Evolutionary conservation across 1,139 yeast genomes (phyloP).

Genomic region (Taphrina wiesneri): DNA sequence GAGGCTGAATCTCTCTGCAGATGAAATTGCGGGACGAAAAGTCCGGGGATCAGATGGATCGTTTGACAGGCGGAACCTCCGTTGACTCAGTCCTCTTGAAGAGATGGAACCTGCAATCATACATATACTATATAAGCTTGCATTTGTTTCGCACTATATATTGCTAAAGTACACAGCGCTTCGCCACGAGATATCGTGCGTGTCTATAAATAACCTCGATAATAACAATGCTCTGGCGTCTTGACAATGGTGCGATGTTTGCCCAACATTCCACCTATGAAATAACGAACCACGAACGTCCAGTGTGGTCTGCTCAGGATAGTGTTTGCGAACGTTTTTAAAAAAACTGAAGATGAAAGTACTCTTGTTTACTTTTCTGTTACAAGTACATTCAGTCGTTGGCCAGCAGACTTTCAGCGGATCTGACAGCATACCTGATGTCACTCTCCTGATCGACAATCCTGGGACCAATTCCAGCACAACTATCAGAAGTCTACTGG

Average conservation of each 20-base stretch:
- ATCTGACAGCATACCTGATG: not conserved
- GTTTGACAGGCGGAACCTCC: not conserved
- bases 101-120: not conserved
- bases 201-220: no score
- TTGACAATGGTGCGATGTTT: no score
- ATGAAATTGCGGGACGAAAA: not conserved
- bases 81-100: not conserved
- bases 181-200: no score
- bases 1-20: no score
- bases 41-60: not conserved
- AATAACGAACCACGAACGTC: no score
- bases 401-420: not conserved
- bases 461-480: not conserved
- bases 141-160: no score
- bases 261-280: no score
- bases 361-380: not conserved
- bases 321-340: not conserved
- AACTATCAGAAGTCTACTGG: not conserved
- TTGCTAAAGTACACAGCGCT: no score
- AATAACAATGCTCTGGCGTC: no score
- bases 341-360: no score
- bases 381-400: not conserved
- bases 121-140: no score
- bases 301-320: not conserved
- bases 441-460: constrained; percentile 1